A percentile compares a stretch with the other conserved stretches of the same genome.
Evolutionary conservation across 2,329 filamentous ascomycete genomes (phyloP).

Genomic region (Amauroascus niger): DNA sequence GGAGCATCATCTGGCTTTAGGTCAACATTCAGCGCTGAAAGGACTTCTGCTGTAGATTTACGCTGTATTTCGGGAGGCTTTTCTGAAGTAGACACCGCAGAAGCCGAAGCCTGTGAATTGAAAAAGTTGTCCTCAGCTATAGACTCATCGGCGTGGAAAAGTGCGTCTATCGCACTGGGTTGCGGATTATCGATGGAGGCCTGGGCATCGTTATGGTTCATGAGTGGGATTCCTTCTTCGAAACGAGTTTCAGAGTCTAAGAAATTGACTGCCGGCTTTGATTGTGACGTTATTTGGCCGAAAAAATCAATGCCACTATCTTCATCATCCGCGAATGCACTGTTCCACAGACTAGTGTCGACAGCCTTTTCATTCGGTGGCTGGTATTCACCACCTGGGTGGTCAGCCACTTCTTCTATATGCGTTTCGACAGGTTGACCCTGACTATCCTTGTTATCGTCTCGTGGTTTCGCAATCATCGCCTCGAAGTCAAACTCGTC

Average conservation of each 20-base stretch:
- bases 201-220: slow-evolving; percentile 33
- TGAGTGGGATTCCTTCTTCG: slow-evolving; percentile 59
- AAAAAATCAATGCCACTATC: slow-evolving; percentile 53
- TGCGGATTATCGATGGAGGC: slow-evolving; percentile 22
- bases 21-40: slow-evolving; percentile 42
- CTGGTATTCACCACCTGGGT: not conserved
- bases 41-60: slow-evolving; percentile 61
- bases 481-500: slow-evolving; percentile 2
- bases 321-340: slow-evolving; percentile 41
- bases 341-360: slow-evolving; percentile 25
- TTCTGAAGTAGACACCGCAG: slow-evolving; percentile 14
- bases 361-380: not conserved
- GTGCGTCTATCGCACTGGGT: slow-evolving; percentile 22
- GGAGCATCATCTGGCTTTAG: slow-evolving; percentile 16
- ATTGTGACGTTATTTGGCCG: slow-evolving; percentile 38
- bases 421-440: not conserved
- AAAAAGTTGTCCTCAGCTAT: slow-evolving; percentile 34
- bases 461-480: slow-evolving; percentile 3
- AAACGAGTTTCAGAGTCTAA: slow-evolving; percentile 49
- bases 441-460: not conserved
- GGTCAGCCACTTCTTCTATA: not conserved
- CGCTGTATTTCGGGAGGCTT: slow-evolving; percentile 37
- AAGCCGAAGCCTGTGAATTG: slow-evolving; percentile 19
- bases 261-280: slow-evolving; percentile 31
- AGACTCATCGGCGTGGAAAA: slow-evolving; percentile 33